Evolutionary conservation across 2,329 filamentous ascomycete species (phyloP), one percentile per base, ranked within the genome.

Genomic region (Monosporascus sp.): DNA sequence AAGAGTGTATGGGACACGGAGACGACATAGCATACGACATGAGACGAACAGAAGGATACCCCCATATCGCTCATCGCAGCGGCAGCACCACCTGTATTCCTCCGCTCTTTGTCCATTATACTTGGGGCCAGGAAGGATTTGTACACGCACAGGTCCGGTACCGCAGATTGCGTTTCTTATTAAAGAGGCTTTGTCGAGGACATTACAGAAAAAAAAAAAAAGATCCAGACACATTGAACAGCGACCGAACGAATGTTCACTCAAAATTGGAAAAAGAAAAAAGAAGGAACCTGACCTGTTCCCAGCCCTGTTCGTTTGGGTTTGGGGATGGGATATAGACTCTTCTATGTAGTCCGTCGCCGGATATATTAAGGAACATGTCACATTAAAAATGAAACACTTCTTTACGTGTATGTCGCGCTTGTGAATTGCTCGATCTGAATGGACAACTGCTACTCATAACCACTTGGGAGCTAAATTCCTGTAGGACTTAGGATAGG

Each of bases 261-360:
- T 57, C 55, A 56, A 63, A 56, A 59, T 62, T 64, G 60, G 60
- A 58, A 55, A 46, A 51, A 49, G 57, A 59, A 58, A 55, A 57
- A 50, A 48, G 44, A 57, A 52, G 53, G 56, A 57, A 53, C 53
- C 48, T 52, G 53, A 47, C 50, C 52, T 54, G 17, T 46, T 17
- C 43, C 43, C 20, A n/a, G 20, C 52, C 52, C 56, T 58, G 57
- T 58, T 57, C 53, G 54, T 57, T 54, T 59, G 53, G 56, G 57
- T 52, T 60, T 60, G 61, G 64, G 62, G 64, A 68, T 68, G 69
- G 65, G 65, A 65, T 31, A 70, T 73, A 75, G 71, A 76, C 60
- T 64, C 57, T 67, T 64, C 60, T 60, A 66, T 65, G 67, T 68
- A 67, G 65, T 73, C 70, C 66, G 70, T 69, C 70, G 65, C 72